Percentiles rank a stretch among this genome's conserved stretches.
These are phyloP conservation scores for Taphrina wiesneri DNA, from an alignment of 1,139 yeast species.

Conservation along the genomic window DNA sequence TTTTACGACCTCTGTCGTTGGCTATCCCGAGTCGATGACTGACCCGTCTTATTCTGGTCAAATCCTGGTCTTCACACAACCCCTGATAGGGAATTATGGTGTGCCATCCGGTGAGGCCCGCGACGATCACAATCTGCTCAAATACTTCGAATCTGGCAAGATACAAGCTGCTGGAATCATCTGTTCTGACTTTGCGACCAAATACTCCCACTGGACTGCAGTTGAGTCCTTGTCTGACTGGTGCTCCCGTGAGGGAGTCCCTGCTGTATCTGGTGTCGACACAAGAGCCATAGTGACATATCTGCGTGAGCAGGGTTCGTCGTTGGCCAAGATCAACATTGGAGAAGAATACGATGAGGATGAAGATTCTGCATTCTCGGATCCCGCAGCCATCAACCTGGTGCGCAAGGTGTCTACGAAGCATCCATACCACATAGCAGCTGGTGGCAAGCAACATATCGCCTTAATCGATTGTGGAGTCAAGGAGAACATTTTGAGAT, in stretches of 20 bases:
- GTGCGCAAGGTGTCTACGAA: constrained; percentile 94
- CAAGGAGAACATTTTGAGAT: constrained; percentile 91
- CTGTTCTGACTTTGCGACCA: constrained; percentile 91
- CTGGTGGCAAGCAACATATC: constrained; percentile 62
- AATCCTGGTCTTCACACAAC: constrained; percentile 93
- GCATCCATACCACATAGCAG: constrained; percentile 84
- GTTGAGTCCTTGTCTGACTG: constrained; percentile 91
- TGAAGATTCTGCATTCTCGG: constrained; percentile 86
- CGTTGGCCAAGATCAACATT: constrained; percentile 81
- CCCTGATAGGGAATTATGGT: constrained; percentile 95
- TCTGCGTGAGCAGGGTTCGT: constrained; percentile 93
- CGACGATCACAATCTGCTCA: constrained; percentile 80
- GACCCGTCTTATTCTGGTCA: constrained; percentile 97
- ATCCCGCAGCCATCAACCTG: constrained; percentile 87
- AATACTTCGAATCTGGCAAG: constrained; percentile 86
- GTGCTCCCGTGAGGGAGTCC: constrained; percentile 95
- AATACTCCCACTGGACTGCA: constrained; percentile 98
- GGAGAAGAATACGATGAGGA: constrained; percentile 91
- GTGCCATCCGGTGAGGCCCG: constrained; percentile 81
- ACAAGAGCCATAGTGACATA: constrained; percentile 90
- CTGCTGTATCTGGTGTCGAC: constrained; percentile 96
- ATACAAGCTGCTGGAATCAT: constrained; percentile 95
- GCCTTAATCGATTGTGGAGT: constrained; percentile 98
- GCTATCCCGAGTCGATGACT: constrained; percentile 98
- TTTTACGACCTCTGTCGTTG: constrained; percentile 93